Evolutionary conservation across 768 basidiomycete genomes (phyloP).

Genomic region (Chalciporus piperatus): DNA sequence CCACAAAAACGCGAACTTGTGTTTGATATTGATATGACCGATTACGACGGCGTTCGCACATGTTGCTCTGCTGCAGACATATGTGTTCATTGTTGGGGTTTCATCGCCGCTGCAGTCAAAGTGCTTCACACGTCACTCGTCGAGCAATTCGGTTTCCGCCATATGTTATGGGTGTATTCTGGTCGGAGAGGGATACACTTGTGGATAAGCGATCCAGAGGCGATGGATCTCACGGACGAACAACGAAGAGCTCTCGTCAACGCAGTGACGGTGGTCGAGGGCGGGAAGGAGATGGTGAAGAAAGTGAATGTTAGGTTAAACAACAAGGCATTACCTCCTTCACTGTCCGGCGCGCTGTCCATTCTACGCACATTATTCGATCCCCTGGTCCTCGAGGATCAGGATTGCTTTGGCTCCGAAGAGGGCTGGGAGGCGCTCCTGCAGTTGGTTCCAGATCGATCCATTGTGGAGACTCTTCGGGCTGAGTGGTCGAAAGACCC

Average conservation of each 20-base stretch:
- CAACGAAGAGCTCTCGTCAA: constrained; percentile 84
- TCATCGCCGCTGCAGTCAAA: constrained; percentile 88
- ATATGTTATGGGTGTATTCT: constrained; percentile 97
- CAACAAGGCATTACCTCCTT: constrained; percentile 61
- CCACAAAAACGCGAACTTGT: constrained; percentile 89
- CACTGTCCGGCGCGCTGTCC: constrained; percentile 54
- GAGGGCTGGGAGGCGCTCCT: constrained; percentile 75
- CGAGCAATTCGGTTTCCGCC: constrained; percentile 87
- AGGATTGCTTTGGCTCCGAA: constrained; percentile 74
- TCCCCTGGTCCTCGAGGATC: constrained; percentile 72
- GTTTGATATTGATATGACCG: constrained; percentile 99
- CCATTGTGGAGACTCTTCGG: constrained; percentile 46
- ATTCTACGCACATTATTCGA: constrained; percentile 56
- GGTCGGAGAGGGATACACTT: constrained; percentile 97
- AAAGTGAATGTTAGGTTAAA: constrained; percentile 68
- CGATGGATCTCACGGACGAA: constrained; percentile 88
- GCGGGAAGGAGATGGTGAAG: constrained; percentile 78
- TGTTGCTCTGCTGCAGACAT: constrained; percentile 92
- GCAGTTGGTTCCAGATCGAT: constrained; percentile 66
- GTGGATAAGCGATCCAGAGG: constrained; percentile 91
- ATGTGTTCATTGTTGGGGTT: constrained; percentile 91
- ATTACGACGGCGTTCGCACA: constrained; percentile 93
- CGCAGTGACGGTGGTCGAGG: constrained; percentile 81
- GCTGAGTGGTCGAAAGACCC: constrained; percentile 58
- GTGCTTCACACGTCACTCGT: constrained; percentile 78